Percentiles rank a stretch among this genome's conserved stretches.
Evolutionary conservation across 805 yeast species (phyloP).

Genomic region (Lachancea mirantina): DNA sequence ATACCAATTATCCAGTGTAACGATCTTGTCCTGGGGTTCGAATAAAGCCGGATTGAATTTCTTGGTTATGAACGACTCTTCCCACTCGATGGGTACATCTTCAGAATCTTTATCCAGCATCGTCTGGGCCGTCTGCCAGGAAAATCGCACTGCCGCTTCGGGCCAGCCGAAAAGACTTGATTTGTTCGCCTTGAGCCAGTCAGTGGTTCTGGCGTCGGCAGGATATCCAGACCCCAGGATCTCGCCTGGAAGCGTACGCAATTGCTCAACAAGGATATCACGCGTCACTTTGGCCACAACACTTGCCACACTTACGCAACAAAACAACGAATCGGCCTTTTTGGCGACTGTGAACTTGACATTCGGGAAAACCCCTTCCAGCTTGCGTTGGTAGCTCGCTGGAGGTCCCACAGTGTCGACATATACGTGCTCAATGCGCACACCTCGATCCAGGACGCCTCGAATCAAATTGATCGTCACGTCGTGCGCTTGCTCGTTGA

Average conservation of each 20-base stretch:
- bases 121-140: constrained; percentile 92
- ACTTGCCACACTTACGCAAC: constrained; percentile 90
- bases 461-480: constrained; percentile 77
- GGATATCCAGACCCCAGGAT: constrained; percentile 91
- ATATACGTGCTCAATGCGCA: constrained; percentile 61
- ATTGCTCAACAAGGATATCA: constrained; percentile 43
- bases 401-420: constrained; percentile 99
- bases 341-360: constrained; percentile 77
- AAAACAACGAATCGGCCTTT: constrained; percentile 89
- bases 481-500: constrained; percentile 95
- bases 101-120: constrained; percentile 42
- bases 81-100: constrained; percentile 50
- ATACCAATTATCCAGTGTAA: constrained; percentile 26
- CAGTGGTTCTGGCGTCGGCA: constrained; percentile 78
- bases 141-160: constrained; percentile 61
- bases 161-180: constrained; percentile 86
- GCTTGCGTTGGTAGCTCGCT: constrained; percentile 66
- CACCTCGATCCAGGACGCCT: constrained; percentile 53
- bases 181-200: constrained; percentile 59
- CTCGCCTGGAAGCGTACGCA: constrained; percentile 19
- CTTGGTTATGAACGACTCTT: constrained; percentile 33
- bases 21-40: constrained; percentile 8
- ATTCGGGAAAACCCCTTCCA: constrained; percentile 60
- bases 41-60: constrained; percentile 16
- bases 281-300: constrained; percentile 95